Evolutionary conservation across 495 filamentous ascomycete species (phyloP).

Genomic region (Penicillium lividum): DNA sequence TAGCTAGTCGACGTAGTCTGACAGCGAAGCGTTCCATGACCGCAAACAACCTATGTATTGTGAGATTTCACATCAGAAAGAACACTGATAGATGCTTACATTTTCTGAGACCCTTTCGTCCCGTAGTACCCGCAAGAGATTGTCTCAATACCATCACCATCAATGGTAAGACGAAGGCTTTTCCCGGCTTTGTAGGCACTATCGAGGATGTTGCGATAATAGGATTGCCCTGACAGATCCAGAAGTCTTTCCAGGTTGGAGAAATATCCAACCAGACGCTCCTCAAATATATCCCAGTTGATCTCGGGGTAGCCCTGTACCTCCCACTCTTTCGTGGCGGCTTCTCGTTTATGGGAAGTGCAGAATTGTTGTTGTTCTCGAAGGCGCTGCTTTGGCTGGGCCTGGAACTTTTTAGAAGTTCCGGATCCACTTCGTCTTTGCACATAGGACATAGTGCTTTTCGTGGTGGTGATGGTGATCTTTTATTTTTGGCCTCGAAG

Average conservation of each 20-base stretch:
- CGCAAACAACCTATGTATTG: constrained; percentile 53
- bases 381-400: constrained; percentile 54
- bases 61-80: constrained; percentile 8
- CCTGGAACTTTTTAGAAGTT: constrained; percentile 50
- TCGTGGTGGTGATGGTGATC: constrained; percentile 11
- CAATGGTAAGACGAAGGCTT: constrained; percentile 54
- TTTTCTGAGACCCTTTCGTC: constrained; percentile 65
- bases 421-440: constrained; percentile 55
- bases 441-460: constrained; percentile 66
- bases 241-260: constrained; percentile 59
- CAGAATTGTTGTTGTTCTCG: constrained; percentile 70
- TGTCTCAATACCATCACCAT: constrained; percentile 37
- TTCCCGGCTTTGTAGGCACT: constrained; percentile 60
- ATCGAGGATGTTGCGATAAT: constrained; percentile 62
- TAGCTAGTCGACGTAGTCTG: constrained; percentile 61
- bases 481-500: background rate
- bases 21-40: constrained; percentile 63
- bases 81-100: constrained; percentile 42
- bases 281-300: constrained; percentile 69
- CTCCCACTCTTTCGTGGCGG: constrained; percentile 62
- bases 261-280: constrained; percentile 60
- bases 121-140: constrained; percentile 86
- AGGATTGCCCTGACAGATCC: constrained; percentile 53
- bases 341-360: constrained; percentile 60
- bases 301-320: constrained; percentile 73